Evolutionary conservation across 306 rosid species (phyloP).

Genomic region (Pyrus pyrifolia): DNA sequence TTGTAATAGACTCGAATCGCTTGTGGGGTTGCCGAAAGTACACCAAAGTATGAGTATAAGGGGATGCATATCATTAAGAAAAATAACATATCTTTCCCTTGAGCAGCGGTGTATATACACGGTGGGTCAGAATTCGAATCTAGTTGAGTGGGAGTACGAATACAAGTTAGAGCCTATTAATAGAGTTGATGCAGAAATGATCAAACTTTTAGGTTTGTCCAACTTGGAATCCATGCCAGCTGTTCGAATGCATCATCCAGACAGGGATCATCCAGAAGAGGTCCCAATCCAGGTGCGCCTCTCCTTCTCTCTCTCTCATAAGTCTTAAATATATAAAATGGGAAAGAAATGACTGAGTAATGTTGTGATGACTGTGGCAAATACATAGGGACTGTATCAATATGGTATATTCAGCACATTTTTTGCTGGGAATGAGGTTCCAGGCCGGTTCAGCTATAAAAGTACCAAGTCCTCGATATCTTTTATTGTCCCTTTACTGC

Average conservation of each 20-base stretch:
- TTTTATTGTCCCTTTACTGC: neutral
- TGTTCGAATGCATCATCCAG: neutral
- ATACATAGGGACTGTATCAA: neutral
- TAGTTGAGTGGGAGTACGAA: neutral
- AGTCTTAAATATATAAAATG: too few species aligned
- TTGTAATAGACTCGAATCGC: too few species aligned
- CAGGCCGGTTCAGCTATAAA: neutral
- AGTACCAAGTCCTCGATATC: neutral
- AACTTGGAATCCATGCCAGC: neutral
- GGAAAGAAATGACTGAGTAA: neutral
- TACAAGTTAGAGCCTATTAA: neutral
- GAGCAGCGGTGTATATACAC: too few species aligned
- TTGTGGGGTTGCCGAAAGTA: too few species aligned
- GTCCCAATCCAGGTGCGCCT: neutral
- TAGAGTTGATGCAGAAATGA: neutral
- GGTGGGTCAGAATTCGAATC: rapidly evolving
- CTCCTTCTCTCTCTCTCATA: too few species aligned
- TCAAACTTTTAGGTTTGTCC: neutral
- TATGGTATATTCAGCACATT: neutral
- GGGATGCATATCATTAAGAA: too few species aligned
- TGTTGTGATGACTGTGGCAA: too few species aligned
- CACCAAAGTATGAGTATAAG: too few species aligned
- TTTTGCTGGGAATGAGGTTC: neutral
- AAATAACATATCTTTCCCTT: too few species aligned
- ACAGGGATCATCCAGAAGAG: too few species aligned